Base-by-base conservation (phyloP, 495 filamentous ascomycete species). In the Penicillium salamii region DNA sequence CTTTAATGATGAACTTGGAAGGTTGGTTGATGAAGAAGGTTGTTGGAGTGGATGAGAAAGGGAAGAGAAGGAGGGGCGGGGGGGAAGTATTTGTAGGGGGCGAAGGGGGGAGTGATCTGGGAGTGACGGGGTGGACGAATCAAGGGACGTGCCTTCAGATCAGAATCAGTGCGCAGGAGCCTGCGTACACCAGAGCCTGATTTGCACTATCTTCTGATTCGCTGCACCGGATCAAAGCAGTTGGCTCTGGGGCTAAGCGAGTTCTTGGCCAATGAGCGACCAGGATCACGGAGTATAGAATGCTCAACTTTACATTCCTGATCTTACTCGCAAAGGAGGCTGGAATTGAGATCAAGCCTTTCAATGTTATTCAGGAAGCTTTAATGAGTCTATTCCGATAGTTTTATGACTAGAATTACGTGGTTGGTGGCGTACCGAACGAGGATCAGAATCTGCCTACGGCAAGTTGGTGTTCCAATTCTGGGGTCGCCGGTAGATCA, bases 1-100 rank as follows among this genome's bases (percentile, higher is more conserved):
- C 80, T 71, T 80, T 74, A 68, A 74, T 78, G 71, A 76, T 68
- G 52, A 20, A 31, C n/a, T 73, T 69, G 76, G 75, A 79, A 31
- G 62, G 65, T 62, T 54, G 63, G 61, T 35, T 46, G 32, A 24
- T 46, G 43, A 46, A 24, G 19, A 20, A 46, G 55, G 57, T 61
- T 67, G 60, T 63, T 62, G 76, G 67, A 59, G 55, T 64, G 67
- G 70, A 65, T 70, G 70, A 49, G 73, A 68, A 66, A 78, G 72
- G 62, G 70, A 74, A 62, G 75, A 68, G 73, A 68, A 59, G 64
- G 62, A 59, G 54, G 76, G 74, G 71, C 67, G 70, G 72, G 70
- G 69, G 66, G 61, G 59, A 67, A 43, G 70, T 77, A 75, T 77
- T 75, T 75, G 72, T 75, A 77, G 69, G 60, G 66, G n/a, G 57